Percentiles rank a stretch among this genome's conserved stretches.
Conservation (phyloP, 2,329 filamentous ascomycete species). For the Diaporthe sp. region DNA sequence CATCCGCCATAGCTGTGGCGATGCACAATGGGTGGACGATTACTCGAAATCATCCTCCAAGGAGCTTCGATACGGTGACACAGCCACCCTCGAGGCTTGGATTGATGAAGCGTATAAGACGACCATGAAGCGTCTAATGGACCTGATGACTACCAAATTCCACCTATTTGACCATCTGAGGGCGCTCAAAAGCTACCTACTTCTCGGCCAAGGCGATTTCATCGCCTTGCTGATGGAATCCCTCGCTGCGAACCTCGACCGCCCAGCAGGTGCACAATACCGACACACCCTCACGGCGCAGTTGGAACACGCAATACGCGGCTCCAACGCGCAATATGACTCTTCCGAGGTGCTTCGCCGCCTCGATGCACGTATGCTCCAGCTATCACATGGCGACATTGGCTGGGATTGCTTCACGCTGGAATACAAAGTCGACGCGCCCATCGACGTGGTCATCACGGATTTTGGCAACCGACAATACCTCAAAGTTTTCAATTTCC, state of each 20-base stretch:
- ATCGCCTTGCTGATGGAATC: slow-evolving; percentile 98
- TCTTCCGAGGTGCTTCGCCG: slow-evolving; percentile 90
- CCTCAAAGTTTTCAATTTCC: slow-evolving; percentile 98
- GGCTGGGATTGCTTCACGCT: slow-evolving; percentile 99
- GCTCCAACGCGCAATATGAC: slow-evolving; percentile 97
- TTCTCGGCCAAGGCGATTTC: slow-evolving; percentile 96
- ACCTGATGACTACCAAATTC: slow-evolving; percentile 96
- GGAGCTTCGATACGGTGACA: slow-evolving; percentile 93
- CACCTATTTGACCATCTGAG: slow-evolving; percentile 92
- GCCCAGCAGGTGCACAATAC: slow-evolving; percentile 96
- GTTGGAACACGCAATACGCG: slow-evolving; percentile 95
- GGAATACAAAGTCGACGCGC: slow-evolving; percentile 97
- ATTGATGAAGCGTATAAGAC: slow-evolving; percentile 98
- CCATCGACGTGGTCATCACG: slow-evolving; percentile 96
- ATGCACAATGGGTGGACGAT: slow-evolving; percentile 94
- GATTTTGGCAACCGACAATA: slow-evolving; percentile 97
- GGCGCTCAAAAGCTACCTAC: slow-evolving; percentile 93
- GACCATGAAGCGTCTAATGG: slow-evolving; percentile 94
- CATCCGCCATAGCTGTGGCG: slow-evolving; percentile 94
- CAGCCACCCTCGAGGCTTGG: slow-evolving; percentile 88
- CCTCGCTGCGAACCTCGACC: slow-evolving; percentile 90
- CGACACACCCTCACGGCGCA: slow-evolving; percentile 98
- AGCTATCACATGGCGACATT: slow-evolving; percentile 95
- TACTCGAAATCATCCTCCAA: slow-evolving; percentile 96
- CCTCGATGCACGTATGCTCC: slow-evolving; percentile 97